Percentiles rank a stretch among this genome's conserved stretches.
Conservation (phyloP, 2,329 filamentous ascomycete genomes). For the Botrytis fragariae region DNA sequence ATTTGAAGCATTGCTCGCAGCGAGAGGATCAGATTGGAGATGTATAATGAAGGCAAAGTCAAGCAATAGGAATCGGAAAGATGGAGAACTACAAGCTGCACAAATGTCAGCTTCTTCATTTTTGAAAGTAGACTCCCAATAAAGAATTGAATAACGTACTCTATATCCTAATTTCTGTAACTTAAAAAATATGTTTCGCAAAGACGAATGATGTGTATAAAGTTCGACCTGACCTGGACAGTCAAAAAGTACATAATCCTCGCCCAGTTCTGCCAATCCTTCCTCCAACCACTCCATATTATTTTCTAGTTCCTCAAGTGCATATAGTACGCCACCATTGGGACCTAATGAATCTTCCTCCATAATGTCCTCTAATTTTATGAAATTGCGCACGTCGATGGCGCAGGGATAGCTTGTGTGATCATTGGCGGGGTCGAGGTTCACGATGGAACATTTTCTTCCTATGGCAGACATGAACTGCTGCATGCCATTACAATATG, state of each 20-base stretch:
- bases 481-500: constrained; percentile 98
- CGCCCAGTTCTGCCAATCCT: constrained; percentile 73
- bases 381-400: constrained; percentile 82
- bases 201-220: constrained; percentile 89
- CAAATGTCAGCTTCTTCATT: constrained; percentile 30
- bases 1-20: constrained; percentile 97
- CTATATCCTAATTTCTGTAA: constrained; percentile 90
- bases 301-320: constrained; percentile 89
- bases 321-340: constrained; percentile 89
- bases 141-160: constrained; percentile 53
- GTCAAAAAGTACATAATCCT: constrained; percentile 94
- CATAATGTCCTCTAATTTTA: constrained; percentile 95
- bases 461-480: constrained; percentile 97
- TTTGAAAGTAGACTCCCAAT: neutral
- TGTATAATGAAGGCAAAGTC: constrained; percentile 89
- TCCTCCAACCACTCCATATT: constrained; percentile 91
- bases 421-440: constrained; percentile 96
- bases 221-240: constrained; percentile 96
- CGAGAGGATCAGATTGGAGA: constrained; percentile 89
- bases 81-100: constrained; percentile 85
- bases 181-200: constrained; percentile 87
- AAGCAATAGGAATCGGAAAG: constrained; percentile 92
- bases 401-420: constrained; percentile 84
- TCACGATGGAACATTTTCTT: constrained; percentile 90
- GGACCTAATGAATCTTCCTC: constrained; percentile 83